phyloP scores from a whole-genome alignment of 257 asterid species.

The Vinca minor region DNA sequence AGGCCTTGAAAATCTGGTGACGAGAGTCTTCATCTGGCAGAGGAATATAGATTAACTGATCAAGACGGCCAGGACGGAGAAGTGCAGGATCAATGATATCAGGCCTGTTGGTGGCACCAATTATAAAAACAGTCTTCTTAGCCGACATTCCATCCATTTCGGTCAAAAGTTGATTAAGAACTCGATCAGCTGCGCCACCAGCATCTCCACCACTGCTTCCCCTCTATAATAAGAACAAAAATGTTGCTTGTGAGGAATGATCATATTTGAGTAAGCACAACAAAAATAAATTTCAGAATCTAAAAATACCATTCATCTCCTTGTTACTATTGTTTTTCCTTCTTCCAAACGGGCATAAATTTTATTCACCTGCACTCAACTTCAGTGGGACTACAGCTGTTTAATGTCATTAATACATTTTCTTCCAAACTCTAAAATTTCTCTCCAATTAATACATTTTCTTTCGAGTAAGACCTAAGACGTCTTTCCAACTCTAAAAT shows the following conservation, averaged over 20 bases:
- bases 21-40: constrained; percentile 58
- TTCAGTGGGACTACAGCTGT: no score
- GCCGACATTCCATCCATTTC: constrained; percentile 63
- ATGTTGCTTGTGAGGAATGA: neutral
- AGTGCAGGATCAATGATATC: constrained; percentile 54
- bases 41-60: constrained; percentile 51
- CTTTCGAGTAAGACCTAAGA: neutral
- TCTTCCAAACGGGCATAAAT: neutral
- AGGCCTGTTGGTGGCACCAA: constrained; percentile 58
- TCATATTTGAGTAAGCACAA: neutral
- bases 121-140: constrained; percentile 49
- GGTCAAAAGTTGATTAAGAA: constrained; percentile 49
- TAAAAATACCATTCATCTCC: neutral
- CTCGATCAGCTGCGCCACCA: constrained; percentile 60
- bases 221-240: constrained; percentile 27
- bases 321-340: neutral
- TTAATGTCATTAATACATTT: no score
- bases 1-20: constrained; percentile 45
- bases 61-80: constrained; percentile 58
- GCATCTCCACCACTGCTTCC: constrained; percentile 56
- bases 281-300: neutral
- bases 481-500: neutral
- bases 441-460: neutral
- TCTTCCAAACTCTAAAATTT: no score
- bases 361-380: no score